Conservation (phyloP, 805 yeast genomes). For the Lipomyces orientalis region DNA sequence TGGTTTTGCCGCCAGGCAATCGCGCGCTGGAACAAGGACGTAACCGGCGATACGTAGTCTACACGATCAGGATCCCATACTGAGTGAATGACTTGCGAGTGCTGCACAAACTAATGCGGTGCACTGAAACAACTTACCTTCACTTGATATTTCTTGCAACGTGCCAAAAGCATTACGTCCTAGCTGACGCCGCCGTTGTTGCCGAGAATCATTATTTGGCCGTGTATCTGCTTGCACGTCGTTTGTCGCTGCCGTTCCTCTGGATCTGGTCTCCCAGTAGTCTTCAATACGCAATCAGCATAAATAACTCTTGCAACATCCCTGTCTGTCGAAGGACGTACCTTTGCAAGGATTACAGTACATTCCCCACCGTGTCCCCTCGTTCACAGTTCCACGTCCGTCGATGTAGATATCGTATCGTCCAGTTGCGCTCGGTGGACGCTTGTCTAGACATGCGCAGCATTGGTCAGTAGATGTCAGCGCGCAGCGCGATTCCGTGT, state of each 20-base stretch:
- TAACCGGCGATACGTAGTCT: slow-evolving; percentile 29
- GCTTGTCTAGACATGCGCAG: slow-evolving; percentile 26
- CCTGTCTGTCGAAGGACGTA: not conserved
- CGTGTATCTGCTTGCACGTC: not conserved
- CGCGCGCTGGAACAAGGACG: slow-evolving; percentile 32
- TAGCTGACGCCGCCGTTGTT: slow-evolving; percentile 12
- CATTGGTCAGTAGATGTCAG: slow-evolving; percentile 15
- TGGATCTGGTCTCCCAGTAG: slow-evolving; percentile 9
- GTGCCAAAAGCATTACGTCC: slow-evolving; percentile 25
- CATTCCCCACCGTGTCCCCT: slow-evolving; percentile 29
- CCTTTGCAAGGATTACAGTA: slow-evolving; percentile 31
- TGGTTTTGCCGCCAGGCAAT: slow-evolving; percentile 19
- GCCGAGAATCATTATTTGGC: not conserved
- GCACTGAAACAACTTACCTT: slow-evolving; percentile 15
- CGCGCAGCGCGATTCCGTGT: slow-evolving; percentile 15
- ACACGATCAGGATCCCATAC: not conserved
- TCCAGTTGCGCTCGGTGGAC: slow-evolving; percentile 14
- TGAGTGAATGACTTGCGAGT: not conserved
- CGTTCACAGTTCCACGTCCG: slow-evolving; percentile 33
- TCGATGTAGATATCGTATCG: slow-evolving; percentile 29
- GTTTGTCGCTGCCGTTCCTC: slow-evolving; percentile 4
- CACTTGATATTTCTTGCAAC: slow-evolving; percentile 23
- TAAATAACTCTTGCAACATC: not conserved
- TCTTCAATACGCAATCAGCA: not conserved
- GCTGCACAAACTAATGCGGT: not conserved